Base-by-base conservation (phyloP, 768 basidiomycete genomes). In the Calocera cornea region DNA sequence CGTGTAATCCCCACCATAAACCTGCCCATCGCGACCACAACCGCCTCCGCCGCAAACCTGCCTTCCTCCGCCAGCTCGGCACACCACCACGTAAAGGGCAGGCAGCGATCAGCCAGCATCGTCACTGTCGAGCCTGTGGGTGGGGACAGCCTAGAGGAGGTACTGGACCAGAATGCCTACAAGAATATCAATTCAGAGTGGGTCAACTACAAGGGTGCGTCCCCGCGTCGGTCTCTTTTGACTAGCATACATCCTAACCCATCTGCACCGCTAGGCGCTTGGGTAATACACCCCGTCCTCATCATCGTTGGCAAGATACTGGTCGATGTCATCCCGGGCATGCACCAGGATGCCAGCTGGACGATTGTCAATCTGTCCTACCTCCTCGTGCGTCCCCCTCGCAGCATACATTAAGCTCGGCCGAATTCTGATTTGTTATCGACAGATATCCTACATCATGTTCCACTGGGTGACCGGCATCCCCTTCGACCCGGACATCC, bases 391-490 rank as follows among this genome's bases (percentile, higher is more conserved):
- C 69, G 91, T 83, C 5, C 65, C 5, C 65, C 16, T 67, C 19
- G 16, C n/a, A 34, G 44, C 1, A 47, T 65, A 41, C 31, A 47
- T 47, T 19, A 17, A 47, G 24, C 16, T 19, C 24, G 44, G 64
- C 41, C 41, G 33, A 29, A 34, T 27, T 16, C 65, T 22, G 54
- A 60, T 38, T 66, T 22, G n/a, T 38, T 29, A 33, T 24, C 10
- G 31, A 27, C 72, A 95, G 95, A 75, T 93, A n/a, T 92, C 94
- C 12, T 98, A 95, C 79, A 82, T 97, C 69, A 95, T 98, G 90
- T 98, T 98, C 81, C 95, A 98, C 75, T 92, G 91, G 83, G 93
- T 94, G 64, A 97, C 94, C 10, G 95, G 95, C 66, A 93, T 95
- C 47, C 95, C 95, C 8, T 98, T 98, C 76, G 88, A 93, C 73